phyloP scores from a whole-genome alignment of 106 monocot genomes.

The Dioscorea zingiberensis region DNA sequence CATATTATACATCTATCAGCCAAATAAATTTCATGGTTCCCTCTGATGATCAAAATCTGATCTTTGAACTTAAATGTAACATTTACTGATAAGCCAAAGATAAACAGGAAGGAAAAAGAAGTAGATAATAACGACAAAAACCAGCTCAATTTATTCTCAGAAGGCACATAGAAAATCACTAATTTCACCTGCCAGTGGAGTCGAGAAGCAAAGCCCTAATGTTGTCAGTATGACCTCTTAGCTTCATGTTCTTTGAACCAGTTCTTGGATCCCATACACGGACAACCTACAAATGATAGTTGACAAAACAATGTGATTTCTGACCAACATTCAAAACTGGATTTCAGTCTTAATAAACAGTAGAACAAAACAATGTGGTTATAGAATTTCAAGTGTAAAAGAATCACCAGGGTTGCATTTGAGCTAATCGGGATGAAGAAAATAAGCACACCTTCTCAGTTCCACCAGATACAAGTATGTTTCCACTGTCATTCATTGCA shows the following conservation, averaged over 20 bases:
- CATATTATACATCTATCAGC: too few relatives aligned
- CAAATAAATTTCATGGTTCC: too few relatives aligned
- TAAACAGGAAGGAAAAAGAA: too few relatives aligned
- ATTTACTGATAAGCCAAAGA: too few relatives aligned
- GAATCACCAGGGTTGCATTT: background rate
- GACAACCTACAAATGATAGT: constrained; percentile 45
- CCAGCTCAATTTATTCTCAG: background rate
- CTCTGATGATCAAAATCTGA: too few relatives aligned
- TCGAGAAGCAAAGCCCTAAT: constrained; percentile 89
- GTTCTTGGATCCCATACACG: constrained; percentile 99
- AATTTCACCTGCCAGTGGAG: constrained; percentile 81
- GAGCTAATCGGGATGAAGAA: background rate
- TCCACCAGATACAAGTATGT: constrained; percentile 90
- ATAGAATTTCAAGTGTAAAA: background rate
- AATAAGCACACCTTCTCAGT: constrained; percentile 70
- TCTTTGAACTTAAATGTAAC: too few relatives aligned
- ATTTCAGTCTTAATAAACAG: background rate
- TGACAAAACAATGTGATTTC: too few relatives aligned
- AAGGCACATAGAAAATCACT: background rate
- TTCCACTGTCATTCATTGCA: constrained; percentile 93
- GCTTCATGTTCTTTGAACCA: constrained; percentile 95
- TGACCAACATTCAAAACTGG: background rate
- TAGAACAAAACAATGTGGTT: background rate
- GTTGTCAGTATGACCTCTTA: constrained; percentile 97
- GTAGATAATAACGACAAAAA: too few relatives aligned